A percentile compares a stretch with the other conserved stretches of the same genome.
phyloP scores from a whole-genome alignment of 768 basidiomycete species.

The Lentinula raphanica region DNA sequence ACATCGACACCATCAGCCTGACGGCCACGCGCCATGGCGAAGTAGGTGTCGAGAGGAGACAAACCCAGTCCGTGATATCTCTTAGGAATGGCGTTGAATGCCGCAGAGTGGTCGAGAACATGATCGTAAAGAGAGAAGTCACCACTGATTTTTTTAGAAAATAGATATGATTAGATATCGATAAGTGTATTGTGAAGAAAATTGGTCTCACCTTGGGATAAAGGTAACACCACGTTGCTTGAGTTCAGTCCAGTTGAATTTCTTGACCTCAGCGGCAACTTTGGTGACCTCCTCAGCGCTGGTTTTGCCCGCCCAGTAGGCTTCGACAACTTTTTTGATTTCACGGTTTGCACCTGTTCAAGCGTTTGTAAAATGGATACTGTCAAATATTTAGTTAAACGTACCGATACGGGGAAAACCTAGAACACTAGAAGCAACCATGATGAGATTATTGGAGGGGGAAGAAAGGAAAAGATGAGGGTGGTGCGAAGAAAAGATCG shows the following conservation, averaged over 20 bases:
- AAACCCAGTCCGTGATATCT: slow-evolving; percentile 85
- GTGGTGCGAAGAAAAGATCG: not conserved
- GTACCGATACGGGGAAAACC: slow-evolving; percentile 67
- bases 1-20: slow-evolving; percentile 94
- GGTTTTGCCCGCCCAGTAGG: slow-evolving; percentile 74
- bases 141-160: slow-evolving; percentile 52
- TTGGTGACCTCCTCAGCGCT: slow-evolving; percentile 61
- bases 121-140: slow-evolving; percentile 99
- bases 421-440: slow-evolving; percentile 59
- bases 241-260: slow-evolving; percentile 60
- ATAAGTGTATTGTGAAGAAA: slow-evolving; percentile 9
- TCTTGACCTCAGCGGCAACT: slow-evolving; percentile 59
- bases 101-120: slow-evolving; percentile 92
- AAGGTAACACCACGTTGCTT: slow-evolving; percentile 64
- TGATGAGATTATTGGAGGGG: slow-evolving; percentile 17
- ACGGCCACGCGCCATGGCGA: slow-evolving; percentile 98
- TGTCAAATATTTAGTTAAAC: too few relatives aligned
- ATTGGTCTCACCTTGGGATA: slow-evolving; percentile 54
- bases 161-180: slow-evolving; percentile 11
- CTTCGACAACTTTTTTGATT: slow-evolving; percentile 77
- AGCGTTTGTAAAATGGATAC: not conserved
- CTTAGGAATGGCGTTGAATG: slow-evolving; percentile 95
- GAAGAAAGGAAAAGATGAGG: not conserved
- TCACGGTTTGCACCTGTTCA: slow-evolving; percentile 61
- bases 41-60: slow-evolving; percentile 90